Percentiles rank a stretch among this genome's conserved stretches.
phyloP scores from a whole-genome alignment of 2,329 filamentous ascomycete genomes.

The Aspergillus felis region DNA sequence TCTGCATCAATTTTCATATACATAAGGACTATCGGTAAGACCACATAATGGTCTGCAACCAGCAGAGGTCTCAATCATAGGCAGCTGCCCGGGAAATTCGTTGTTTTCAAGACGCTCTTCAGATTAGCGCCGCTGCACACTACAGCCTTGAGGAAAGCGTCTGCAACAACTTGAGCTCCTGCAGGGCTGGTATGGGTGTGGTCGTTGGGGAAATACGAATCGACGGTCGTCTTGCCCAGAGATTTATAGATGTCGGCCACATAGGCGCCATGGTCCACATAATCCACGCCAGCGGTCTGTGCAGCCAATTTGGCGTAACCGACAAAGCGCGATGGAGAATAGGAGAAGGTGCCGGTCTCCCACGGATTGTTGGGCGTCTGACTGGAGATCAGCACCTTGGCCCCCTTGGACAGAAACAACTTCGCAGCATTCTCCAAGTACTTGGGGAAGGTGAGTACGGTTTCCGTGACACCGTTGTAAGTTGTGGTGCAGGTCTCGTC shows the following conservation, averaged over 20 bases:
- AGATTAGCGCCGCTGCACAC: slow-evolving; percentile 48
- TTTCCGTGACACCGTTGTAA: slow-evolving; percentile 51
- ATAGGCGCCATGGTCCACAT: slow-evolving; percentile 60
- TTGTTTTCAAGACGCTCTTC: slow-evolving; percentile 31
- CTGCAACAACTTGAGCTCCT: slow-evolving; percentile 54
- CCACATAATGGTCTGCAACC: not conserved
- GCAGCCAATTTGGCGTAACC: slow-evolving; percentile 52
- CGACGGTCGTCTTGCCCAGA: slow-evolving; percentile 48
- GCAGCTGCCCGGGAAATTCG: slow-evolving; percentile 25
- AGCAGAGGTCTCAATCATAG: slow-evolving; percentile 9
- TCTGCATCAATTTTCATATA: not conserved
- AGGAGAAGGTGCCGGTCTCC: slow-evolving; percentile 53
- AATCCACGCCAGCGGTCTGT: slow-evolving; percentile 44
- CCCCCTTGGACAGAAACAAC: slow-evolving; percentile 54
- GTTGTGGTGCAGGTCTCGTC: slow-evolving; percentile 51
- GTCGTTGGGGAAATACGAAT: slow-evolving; percentile 55
- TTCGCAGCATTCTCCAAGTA: slow-evolving; percentile 58
- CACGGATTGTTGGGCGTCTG: slow-evolving; percentile 63
- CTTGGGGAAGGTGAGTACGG: slow-evolving; percentile 57
- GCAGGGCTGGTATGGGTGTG: slow-evolving; percentile 60
- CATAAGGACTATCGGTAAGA: not conserved
- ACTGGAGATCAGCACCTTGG: slow-evolving; percentile 56
- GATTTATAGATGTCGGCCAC: slow-evolving; percentile 51
- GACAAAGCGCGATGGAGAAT: slow-evolving; percentile 52
- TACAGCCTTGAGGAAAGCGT: slow-evolving; percentile 57